A percentile compares a stretch with the other conserved stretches of the same genome.
Conservation (phyloP, 108 stramenopile species). For the Skeletonema marinoi region DNA sequence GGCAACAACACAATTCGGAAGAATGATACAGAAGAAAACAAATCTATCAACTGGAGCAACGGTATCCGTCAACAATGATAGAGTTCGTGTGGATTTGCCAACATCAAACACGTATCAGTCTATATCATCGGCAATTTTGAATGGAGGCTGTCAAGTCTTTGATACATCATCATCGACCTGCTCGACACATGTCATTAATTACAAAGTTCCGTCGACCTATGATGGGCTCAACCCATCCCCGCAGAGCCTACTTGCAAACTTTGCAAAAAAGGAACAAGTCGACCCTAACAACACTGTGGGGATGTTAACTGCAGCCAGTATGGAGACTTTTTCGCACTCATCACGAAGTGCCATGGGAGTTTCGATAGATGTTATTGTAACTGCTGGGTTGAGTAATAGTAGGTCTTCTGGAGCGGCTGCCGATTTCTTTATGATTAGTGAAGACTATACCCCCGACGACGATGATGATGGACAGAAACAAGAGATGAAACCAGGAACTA, state of each 20-base stretch:
- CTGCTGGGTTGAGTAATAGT: slow-evolving; percentile 55
- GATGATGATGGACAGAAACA: neutral
- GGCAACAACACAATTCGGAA: neutral
- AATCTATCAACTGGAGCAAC: slow-evolving; percentile 19
- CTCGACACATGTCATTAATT: slow-evolving; percentile 26
- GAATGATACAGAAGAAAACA: neutral
- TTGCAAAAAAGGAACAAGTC: slow-evolving; percentile 10
- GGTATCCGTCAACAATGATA: slow-evolving; percentile 14
- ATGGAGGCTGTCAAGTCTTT: slow-evolving; percentile 30
- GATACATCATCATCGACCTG: neutral
- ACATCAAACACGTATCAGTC: neutral
- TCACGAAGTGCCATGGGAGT: slow-evolving; percentile 22
- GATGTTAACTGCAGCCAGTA: slow-evolving; percentile 52
- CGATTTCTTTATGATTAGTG: slow-evolving; percentile 40
- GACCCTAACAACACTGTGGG: slow-evolving; percentile 28
- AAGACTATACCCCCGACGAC: neutral
- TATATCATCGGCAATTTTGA: slow-evolving; percentile 40
- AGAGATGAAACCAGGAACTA: slow-evolving; percentile 36
- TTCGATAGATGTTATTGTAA: slow-evolving; percentile 48
- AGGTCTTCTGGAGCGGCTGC: slow-evolving; percentile 45
- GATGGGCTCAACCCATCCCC: slow-evolving; percentile 41
- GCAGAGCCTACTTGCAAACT: neutral
- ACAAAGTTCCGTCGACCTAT: slow-evolving; percentile 49
- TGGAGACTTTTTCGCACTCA: slow-evolving; percentile 36
- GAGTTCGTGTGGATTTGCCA: slow-evolving; percentile 23